Evolutionary conservation across 2,329 filamentous ascomycete species (phyloP), one percentile per base, ranked within the genome.

Genomic region (Monosporascus sp.): DNA sequence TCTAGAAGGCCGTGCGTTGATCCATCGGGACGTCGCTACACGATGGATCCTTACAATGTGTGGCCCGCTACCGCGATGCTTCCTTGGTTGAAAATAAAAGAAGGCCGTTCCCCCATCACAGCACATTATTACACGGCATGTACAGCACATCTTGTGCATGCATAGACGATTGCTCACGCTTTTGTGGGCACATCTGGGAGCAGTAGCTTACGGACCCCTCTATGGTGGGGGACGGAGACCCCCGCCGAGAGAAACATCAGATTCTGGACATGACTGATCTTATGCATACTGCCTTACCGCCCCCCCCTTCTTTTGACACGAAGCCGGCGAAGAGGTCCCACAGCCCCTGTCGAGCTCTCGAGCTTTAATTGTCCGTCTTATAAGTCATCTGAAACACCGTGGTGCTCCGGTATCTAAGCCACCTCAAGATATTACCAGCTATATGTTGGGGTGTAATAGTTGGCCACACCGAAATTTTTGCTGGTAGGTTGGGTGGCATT

Each of bases 121-220:
- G 11, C 22, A n/a, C 22, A 25, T 46, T 46, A 31, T 58, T 55
- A 55, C 58, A 58, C 54, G 49, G 56, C 58, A 60, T 57, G 43
- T 46, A 8, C 43, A 46, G 43, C 43, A 22, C 43, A 18, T 46
- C 7, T 31, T 46, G 18, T 54, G 56, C 43, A 46, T 31, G 24
- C 53, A 55, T 58, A 51, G 54, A 53, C 58, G 31, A 35, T 41
- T 49, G 38, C 46, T 45, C 46, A 48, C 37, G 43, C 49, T 56
- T 55, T 57, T 62, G 57, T 51, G 53, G 56, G 49, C 58, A 60
- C 58, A 25, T 63, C 58, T 51, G 38, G 58, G 61, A 60, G 45
- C 51, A 52, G 31, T 5, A 14, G 31, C 14, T 14, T 11, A 14
- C 31, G 31, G 9, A 14, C 31, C 4, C 38, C 38, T 20, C 17